Conservation (phyloP, 441 rosid genomes). For the Brassica balearica region DNA sequence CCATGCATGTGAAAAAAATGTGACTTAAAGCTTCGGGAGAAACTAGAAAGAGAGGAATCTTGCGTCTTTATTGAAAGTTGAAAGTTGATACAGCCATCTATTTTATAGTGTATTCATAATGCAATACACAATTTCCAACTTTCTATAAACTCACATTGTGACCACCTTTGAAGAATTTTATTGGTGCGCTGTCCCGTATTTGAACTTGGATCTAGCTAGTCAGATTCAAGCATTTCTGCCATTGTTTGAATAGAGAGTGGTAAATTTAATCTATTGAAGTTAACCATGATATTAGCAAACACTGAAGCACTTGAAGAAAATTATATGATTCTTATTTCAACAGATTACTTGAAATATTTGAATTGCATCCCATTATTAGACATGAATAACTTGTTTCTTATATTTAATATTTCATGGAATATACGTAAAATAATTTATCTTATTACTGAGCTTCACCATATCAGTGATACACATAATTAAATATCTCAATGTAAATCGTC, state of each 20-base stretch:
- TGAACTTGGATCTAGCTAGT: not conserved
- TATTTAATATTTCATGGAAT: not conserved
- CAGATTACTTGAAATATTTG: not conserved
- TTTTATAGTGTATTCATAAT: slow-evolving; percentile 8
- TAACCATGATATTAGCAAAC: not conserved
- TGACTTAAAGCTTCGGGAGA: slow-evolving; percentile 29
- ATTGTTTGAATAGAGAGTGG: not conserved
- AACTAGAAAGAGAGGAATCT: slow-evolving; percentile 32
- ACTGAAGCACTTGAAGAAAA: not conserved
- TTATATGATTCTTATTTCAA: not conserved
- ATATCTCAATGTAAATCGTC: slow-evolving; percentile 1
- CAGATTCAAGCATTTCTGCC: not conserved
- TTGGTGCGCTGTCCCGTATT: not conserved
- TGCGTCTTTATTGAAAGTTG: slow-evolving; percentile 6
- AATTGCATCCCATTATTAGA: not conserved
- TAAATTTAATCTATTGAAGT: not conserved
- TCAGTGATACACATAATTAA: not conserved
- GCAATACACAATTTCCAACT: not conserved
- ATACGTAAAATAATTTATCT: not conserved
- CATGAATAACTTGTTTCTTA: not conserved
- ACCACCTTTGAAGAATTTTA: not conserved
- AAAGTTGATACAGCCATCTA: slow-evolving; percentile 15
- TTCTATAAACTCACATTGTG: not conserved
- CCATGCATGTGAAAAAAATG: slow-evolving; percentile 36
- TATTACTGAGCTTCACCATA: not conserved